Percentiles rank a stretch among this genome's conserved stretches.
These are phyloP conservation scores for Aspergillus ruber DNA, from an alignment of 2,329 filamentous ascomycete genomes.

Conservation along the genomic window DNA sequence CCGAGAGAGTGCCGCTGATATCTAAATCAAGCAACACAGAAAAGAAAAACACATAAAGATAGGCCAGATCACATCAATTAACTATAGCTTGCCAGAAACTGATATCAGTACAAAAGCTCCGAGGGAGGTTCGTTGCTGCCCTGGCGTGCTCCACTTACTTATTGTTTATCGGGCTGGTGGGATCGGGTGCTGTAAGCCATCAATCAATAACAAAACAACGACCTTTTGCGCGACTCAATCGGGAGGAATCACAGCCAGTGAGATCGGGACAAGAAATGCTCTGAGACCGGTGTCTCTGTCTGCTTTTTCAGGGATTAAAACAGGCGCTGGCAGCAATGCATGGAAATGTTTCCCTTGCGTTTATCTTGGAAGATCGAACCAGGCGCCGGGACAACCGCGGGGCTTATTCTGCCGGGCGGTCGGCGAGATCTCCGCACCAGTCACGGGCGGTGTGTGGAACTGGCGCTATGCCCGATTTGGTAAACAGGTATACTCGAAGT, in stretches of 20 bases:
- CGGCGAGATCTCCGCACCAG: slow-evolving; percentile 9
- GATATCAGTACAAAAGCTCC: neutral
- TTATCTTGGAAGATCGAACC: neutral
- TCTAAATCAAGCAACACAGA: slow-evolving; percentile 3
- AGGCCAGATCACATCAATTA: slow-evolving; percentile 1
- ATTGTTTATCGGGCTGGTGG: slow-evolving; percentile 9
- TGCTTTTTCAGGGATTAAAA: neutral
- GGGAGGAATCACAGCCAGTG: neutral
- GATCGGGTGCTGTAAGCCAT: neutral
- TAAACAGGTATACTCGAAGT: neutral
- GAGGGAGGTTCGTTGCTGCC: neutral
- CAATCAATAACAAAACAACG: neutral
- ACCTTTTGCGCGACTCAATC: too few relatives aligned
- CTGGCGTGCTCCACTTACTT: slow-evolving; percentile 6
- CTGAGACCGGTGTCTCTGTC: slow-evolving; percentile 1
- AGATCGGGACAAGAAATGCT: neutral
- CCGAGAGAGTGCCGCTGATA: neutral
- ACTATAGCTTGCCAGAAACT: neutral
- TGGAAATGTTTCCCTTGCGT: slow-evolving; percentile 17
- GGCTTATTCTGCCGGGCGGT: slow-evolving; percentile 28
- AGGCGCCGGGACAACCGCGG: slow-evolving; percentile 10
- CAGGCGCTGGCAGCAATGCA: neutral
- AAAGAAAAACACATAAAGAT: slow-evolving; percentile 4
- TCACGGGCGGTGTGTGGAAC: slow-evolving; percentile 1
- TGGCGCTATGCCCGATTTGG: neutral